Base-by-base conservation (phyloP, 192 early-diverging fungal genomes). In the Spizellomyces sp. region DNA sequence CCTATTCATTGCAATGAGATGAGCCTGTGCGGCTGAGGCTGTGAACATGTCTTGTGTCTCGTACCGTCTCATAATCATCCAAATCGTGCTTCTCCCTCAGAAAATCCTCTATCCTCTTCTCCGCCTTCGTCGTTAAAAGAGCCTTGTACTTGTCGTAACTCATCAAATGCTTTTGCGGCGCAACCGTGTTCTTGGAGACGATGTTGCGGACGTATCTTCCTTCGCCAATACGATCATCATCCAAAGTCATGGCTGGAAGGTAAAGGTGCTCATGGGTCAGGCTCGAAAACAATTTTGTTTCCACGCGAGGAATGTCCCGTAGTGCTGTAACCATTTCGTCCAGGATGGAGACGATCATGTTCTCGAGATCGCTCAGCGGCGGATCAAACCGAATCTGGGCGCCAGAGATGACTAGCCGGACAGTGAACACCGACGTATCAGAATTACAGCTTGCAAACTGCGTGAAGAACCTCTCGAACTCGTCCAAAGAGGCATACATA, bases 21-120 rank as follows among this genome's bases (percentile, higher is more conserved):
- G 5, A 62, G 54, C 22, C 5, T n/a, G 54, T 7, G 54, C 54
- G n/a, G 22, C 6, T 19, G 22, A 22, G 54, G 7, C 22, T n/a
- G 54, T 19, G 5, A 56, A 56, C n/a, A 22, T 19, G 54, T 22
- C n/a, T 22, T 56, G 7, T 56, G 54, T 19, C 22, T 47, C 77
- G 67, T 55, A 86, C 84, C 48, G 55, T 45, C 64, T 88, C 87
- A 54, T 84, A 88, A 50, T 88, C 87, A 5, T 88, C 87, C 48
- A 88, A 71, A 44, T 86, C 86, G 61, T 88, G 84, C 74, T 83
- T 85, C 65, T 89, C 86, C 14, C 86, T 60, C 75, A 89, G 78
- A 68, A 89, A 89, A 36, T 89, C 87, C 27, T 89, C 87, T 19
- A 89, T 81, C 47, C 80, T 55, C 77, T 89, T 89, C 67, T 89